Percentiles rank a stretch among this genome's conserved stretches.
Conservation (phyloP, 2,329 filamentous ascomycete species). For the Rosellinia necatrix region DNA sequence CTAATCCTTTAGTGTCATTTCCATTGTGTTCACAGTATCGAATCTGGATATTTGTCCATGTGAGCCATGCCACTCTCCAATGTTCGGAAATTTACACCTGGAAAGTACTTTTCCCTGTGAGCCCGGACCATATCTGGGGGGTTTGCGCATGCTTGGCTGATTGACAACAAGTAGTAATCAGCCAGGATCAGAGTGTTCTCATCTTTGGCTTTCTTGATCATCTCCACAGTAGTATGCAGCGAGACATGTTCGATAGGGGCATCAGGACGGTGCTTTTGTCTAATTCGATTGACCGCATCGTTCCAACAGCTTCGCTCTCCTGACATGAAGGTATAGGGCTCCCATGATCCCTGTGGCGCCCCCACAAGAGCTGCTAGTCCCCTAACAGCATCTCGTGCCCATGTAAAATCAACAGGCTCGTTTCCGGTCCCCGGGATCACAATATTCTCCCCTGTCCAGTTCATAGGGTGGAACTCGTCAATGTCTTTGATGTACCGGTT, state of each 20-base stretch:
- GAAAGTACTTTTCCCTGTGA: conserved; percentile 8
- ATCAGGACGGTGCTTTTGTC: not conserved
- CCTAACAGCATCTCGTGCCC: conserved; percentile 9
- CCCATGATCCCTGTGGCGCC: conserved; percentile 6
- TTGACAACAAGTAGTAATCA: conserved; percentile 10
- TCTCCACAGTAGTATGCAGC: not conserved
- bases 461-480: conserved; percentile 5
- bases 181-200: conserved; percentile 6
- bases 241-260: not conserved
- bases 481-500: conserved; percentile 14
- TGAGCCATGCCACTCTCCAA: conserved; percentile 3
- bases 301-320: conserved; percentile 14
- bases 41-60: not conserved
- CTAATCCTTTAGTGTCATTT: not conserved
- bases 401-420: conserved; percentile 13
- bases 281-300: not conserved
- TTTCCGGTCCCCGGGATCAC: conserved; percentile 11
- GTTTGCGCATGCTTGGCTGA: conserved; percentile 2
- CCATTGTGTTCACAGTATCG: not conserved
- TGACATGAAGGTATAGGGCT: conserved; percentile 11
- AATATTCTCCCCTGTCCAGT: not conserved
- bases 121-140: conserved; percentile 2
- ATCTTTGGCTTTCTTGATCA: conserved; percentile 8
- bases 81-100: not conserved
- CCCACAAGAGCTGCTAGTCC: not conserved